Conservation (phyloP, 768 basidiomycete genomes). For the Psilocybe tampanensis region DNA sequence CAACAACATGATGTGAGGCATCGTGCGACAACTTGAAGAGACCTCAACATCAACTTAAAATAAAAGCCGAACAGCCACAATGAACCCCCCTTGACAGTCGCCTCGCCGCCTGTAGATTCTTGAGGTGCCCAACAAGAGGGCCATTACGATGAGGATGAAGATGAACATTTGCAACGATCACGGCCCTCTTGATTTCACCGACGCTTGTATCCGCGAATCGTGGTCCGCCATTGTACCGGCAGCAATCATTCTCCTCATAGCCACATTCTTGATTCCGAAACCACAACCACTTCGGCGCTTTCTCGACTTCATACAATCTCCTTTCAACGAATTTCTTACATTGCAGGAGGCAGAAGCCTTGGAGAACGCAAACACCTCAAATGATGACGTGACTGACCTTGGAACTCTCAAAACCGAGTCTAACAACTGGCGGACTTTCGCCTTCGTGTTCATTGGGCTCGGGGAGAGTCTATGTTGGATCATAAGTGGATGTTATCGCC, state of each 20-base stretch:
- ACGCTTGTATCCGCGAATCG: conserved; percentile 49
- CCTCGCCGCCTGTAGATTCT: background rate
- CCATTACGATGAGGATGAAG: conserved; percentile 17
- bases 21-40: background rate
- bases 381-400: conserved; percentile 18
- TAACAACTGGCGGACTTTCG: conserved; percentile 56
- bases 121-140: background rate
- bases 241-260: conserved; percentile 45
- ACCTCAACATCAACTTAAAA: background rate
- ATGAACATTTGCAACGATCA: conserved; percentile 33
- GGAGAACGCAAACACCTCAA: conserved; percentile 22
- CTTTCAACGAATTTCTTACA: conserved; percentile 47
- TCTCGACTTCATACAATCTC: conserved; percentile 24
- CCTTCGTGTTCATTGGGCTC: conserved; percentile 59
- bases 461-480: conserved; percentile 61
- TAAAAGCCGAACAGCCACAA: background rate
- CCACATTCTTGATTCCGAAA: conserved; percentile 35
- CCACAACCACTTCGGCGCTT: conserved; percentile 26
- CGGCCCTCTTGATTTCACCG: conserved; percentile 42
- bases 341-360: conserved; percentile 60
- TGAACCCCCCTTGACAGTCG: background rate
- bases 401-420: conserved; percentile 16
- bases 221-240: conserved; percentile 55
- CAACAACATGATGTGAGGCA: background rate
- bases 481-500: conserved; percentile 49